These are phyloP conservation scores for Eutrema japonicum DNA, from an alignment of 345 rosid species.

Conservation along the genomic window DNA sequence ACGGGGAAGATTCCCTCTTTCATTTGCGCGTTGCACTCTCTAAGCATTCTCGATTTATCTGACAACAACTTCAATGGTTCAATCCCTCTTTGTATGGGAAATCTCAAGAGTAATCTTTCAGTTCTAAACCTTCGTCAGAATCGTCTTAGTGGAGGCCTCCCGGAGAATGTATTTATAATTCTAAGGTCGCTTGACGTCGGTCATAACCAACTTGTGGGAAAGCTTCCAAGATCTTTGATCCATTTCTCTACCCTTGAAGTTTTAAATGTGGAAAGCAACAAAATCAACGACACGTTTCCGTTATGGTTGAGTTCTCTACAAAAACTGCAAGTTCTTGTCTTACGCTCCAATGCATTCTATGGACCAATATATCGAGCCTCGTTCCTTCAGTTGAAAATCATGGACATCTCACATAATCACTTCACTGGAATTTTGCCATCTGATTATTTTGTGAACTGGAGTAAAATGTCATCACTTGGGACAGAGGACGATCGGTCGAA, in stretches of 20 bases:
- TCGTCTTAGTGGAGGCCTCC: background rate
- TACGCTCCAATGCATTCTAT: background rate
- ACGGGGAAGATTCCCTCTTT: background rate
- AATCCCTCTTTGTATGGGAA: background rate
- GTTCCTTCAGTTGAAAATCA: background rate
- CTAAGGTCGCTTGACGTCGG: conserved; percentile 26
- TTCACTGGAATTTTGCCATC: background rate
- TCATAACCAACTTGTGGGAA: conserved; percentile 39
- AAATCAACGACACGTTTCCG: background rate
- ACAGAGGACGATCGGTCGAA: background rate
- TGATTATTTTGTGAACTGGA: background rate
- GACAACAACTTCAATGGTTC: background rate
- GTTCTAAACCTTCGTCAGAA: background rate
- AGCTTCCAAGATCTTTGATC: conserved; percentile 10
- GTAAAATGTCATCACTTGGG: background rate
- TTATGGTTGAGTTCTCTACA: background rate
- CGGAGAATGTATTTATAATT: conserved; percentile 9
- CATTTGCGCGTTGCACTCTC: background rate
- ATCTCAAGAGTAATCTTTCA: background rate
- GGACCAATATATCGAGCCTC: background rate
- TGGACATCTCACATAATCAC: background rate
- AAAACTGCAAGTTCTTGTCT: background rate
- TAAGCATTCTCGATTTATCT: background rate
- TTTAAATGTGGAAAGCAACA: conserved; percentile 16
- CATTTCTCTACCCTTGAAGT: background rate